Evolutionary conservation across 2,329 filamentous ascomycete genomes (phyloP), one percentile per base, ranked within the genome.

Genomic region (Colletotrichum sp.): DNA sequence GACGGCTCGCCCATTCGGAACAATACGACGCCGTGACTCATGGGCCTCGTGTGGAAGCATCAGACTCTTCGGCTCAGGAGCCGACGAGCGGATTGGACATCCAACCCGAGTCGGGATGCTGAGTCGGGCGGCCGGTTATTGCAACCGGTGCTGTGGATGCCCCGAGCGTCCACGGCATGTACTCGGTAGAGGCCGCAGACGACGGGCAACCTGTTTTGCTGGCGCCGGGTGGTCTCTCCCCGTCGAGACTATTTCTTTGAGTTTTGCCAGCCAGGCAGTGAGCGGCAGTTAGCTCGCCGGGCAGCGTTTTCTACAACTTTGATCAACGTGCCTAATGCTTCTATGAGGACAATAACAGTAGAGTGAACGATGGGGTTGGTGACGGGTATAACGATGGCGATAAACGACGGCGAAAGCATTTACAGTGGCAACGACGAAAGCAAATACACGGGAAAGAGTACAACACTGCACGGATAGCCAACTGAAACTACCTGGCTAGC

Each of bases 321-420:
- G 0, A n/a, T 44, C 5, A 44, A 6, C 1, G 1, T 44, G 3
- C 9, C 3, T 6, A 10, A 44, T n/a, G 3, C 39, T 6, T 44
- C 5, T 10, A 44, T 6, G 18, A 44, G 39, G 18, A 44, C 18
- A n/a, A n/a, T 3, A 4, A 3, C 18, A 44, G 39, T 6, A 44
- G 39, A 44, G 8, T 2, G 0, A 10, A 44, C 8, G 0, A 12
- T 0, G 1, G 39, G 1, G 18, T 1, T 4, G 2, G 16, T 12
- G 3, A n/a, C 4, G 18, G 2, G 18, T 18, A n/a, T 44, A 6
- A 44, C 2, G 18, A n/a, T n/a, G 2, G 6, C 9, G 18, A 44
- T 44, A 4, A 3, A 44, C 39, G 9, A 44, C 18, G 39, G 36
- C 36, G 36, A 39, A 39, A 39, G 13, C 5, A 2, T n/a, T n/a